Base-by-base conservation (phyloP, 176 grass and related monocot species). In the Secale cereale region DNA sequence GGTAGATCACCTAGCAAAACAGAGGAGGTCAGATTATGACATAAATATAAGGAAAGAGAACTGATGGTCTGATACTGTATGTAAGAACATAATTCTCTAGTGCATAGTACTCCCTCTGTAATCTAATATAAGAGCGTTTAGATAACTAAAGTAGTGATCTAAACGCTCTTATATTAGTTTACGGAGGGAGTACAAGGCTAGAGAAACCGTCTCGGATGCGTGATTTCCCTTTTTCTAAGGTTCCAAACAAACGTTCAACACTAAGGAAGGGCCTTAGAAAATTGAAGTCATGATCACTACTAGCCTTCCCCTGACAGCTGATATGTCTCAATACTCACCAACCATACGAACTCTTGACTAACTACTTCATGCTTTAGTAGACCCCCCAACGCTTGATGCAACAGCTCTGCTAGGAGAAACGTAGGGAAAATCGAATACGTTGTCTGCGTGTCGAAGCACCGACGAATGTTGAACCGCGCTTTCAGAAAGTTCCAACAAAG, bases 1-100 rank as follows among this genome's bases (percentile, higher is more conserved):
- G 80, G 89, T 95, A 95, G 83, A 98, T 98, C 27, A 98, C 96
- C 96, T 98, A 87, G 15, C 35, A 50, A 86, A 57, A 89, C 63
- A 19, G 5, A 75, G 4, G 0, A 27, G 13, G 29, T 46, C 9
- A 68, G 6, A 40, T 27, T 69, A 65, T 0, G 16, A 46, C 11
- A n/a, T n/a, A 13, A 43, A 43, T 12, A 85, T 41, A 1, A 11
- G 28, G 1, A n/a, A 6, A 7, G 45, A 52, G 28, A 16, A 11
- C 10, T 13, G 23, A 17, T 23, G 28, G 11, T 7, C 10, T 13
- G 23, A 17, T 23, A 79, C 25, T 13, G 19, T n/a, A 75, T n/a
- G n/a, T 6, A 73, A 79, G 54, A 41, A 65, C 4, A 25, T 1
- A 69, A 35, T n/a, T 33, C 4, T 75, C 25, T 22, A 56, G 4